Percentiles rank a stretch among this genome's conserved stretches.
These are phyloP conservation scores for Dactylellina parvicollis DNA, from an alignment of 2,329 filamentous ascomycete species.

Conservation along the genomic window DNA sequence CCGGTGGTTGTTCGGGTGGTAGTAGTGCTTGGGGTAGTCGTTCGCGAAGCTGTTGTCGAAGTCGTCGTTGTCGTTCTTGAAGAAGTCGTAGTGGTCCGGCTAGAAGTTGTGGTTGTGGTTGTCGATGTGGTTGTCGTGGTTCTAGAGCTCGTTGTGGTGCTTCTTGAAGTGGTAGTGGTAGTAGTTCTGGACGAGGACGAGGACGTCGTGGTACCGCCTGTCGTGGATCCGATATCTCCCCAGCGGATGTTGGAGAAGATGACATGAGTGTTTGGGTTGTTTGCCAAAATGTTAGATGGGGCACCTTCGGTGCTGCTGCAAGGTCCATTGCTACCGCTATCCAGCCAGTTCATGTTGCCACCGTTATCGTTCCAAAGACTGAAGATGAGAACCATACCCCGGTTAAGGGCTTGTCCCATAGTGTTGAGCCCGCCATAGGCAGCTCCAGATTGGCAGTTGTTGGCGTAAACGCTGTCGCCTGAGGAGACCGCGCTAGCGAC, in stretches of 20 bases:
- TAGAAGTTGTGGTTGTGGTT: conserved; percentile 9
- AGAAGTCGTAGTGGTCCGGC: conserved; percentile 5
- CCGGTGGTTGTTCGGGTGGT: background rate
- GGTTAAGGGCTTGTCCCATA: conserved; percentile 64
- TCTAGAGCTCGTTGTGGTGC: background rate
- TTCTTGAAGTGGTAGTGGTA: conserved; percentile 10
- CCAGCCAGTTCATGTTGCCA: conserved; percentile 70
- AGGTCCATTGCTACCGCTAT: conserved; percentile 65
- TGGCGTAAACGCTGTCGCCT: conserved; percentile 29
- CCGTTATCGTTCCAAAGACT: conserved; percentile 68
- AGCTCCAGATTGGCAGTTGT: conserved; percentile 31
- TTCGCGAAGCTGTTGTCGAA: background rate
- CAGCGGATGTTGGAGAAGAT: conserved; percentile 69
- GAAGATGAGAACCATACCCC: conserved; percentile 68
- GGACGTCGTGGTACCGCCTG: background rate
- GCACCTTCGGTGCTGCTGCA: conserved; percentile 68
- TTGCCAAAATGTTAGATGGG: conserved; percentile 64
- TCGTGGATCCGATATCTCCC: conserved; percentile 70
- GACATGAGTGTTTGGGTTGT: conserved; percentile 66
- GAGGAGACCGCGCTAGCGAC: conserved; percentile 24
- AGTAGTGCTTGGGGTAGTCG: background rate
- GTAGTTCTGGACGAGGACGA: conserved; percentile 5
- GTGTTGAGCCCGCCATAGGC: conserved; percentile 61
- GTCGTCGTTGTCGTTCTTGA: conserved; percentile 7
- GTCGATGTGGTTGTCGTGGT: conserved; percentile 3